Evolutionary conservation across 768 basidiomycete species (phyloP).

Genomic region (Leccinum obscurum): DNA sequence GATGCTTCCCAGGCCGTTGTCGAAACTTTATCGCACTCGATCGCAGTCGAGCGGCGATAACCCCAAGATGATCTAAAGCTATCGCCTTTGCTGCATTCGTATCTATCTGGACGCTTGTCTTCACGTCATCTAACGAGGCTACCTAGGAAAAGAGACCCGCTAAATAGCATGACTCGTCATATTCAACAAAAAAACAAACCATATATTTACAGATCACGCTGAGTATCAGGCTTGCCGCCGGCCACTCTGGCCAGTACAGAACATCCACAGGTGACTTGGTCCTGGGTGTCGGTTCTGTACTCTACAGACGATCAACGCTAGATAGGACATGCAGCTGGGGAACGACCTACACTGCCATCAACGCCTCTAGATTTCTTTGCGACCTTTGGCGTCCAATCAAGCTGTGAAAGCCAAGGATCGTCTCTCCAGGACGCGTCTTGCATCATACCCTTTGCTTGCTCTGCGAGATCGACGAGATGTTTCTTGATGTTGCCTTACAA

Average conservation of each 20-base stretch:
- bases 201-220: slow-evolving; percentile 82
- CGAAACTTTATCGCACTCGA: slow-evolving; percentile 47
- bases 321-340: no score
- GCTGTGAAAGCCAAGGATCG: no score
- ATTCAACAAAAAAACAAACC: slow-evolving; percentile 45
- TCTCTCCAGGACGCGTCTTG: no score
- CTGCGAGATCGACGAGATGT: slow-evolving; percentile 56
- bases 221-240: slow-evolving; percentile 81
- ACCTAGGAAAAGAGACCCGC: slow-evolving; percentile 47
- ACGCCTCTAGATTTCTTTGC: slow-evolving; percentile 47
- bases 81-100: slow-evolving; percentile 85
- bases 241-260: slow-evolving; percentile 97
- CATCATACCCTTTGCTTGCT: slow-evolving; percentile 28
- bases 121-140: slow-evolving; percentile 78
- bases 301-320: no score
- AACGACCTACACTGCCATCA: no score
- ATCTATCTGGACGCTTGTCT: slow-evolving; percentile 62
- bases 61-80: slow-evolving; percentile 90
- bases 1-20: slow-evolving; percentile 35
- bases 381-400: slow-evolving; percentile 86
- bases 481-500: slow-evolving; percentile 62
- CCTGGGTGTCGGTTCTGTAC: no score
- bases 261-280: slow-evolving; percentile 28
- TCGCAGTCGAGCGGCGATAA: slow-evolving; percentile 84
- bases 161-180: neutral